Base-by-base conservation (phyloP, 2,329 filamentous ascomycete genomes). In the Ophiosphaerella herpotricha region DNA sequence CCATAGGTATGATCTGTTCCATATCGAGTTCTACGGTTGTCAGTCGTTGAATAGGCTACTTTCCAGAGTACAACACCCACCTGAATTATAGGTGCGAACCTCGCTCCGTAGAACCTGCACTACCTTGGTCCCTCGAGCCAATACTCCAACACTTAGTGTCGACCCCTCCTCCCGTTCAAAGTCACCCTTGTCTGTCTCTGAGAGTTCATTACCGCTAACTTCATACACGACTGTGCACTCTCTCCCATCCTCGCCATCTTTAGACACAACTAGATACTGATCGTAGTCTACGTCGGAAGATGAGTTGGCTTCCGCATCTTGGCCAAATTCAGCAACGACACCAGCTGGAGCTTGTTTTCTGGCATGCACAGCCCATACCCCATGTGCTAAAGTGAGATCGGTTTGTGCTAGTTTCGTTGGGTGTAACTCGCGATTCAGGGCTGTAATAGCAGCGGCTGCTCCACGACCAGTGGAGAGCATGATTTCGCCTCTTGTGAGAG, bases 111-210 rank as follows among this genome's bases (percentile, higher is more conserved):
- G 80, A 2, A 96, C 87, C 67, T 97, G 94, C 13, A 97, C 87
- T 31, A 97, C 86, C 50, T 91, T 85, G 67, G 84, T 89, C 52
- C 89, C 85, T 43, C 84, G 84, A n/a, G 88, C 89, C 72, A 99
- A 84, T 0, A 88, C 89, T 13, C 90, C 90, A 14, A 94, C 88
- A 60, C 95, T 89, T 39, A 97, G 81, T 0, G 94, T 97, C 29
- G 87, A 84, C 23, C 92, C 94, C 55, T 92, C 90, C 39, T 90
- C 90, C 4, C 89, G 86, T 54, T 99, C 95, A 68, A 97, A 97
- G 65, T 99, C 94, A 0, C 91, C 91, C 34, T 88, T 90, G 32
- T 85, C 84, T 7, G 93, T 80, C 34, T 88, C 85, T 68, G 91
- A 87, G 50, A 95, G 85, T 3, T 85, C 85, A 26, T 85, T 85